These are phyloP conservation scores for Xylariaceae sp. DNA, from an alignment of 2,329 filamentous ascomycete genomes.

Conservation along the genomic window DNA sequence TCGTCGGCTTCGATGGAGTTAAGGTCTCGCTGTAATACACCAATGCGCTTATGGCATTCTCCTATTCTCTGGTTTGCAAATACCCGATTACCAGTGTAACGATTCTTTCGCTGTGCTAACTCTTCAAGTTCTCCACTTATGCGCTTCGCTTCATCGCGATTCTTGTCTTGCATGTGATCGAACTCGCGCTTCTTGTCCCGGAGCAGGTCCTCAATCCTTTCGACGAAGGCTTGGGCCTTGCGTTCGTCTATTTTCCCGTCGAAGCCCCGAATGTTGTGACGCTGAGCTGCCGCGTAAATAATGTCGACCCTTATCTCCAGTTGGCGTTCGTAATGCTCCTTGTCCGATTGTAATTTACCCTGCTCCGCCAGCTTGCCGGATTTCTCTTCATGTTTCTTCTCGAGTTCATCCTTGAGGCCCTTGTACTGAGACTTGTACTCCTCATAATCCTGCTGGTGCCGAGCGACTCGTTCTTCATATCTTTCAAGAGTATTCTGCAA, in stretches of 20 bases:
- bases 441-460: slow-evolving; percentile 60
- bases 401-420: slow-evolving; percentile 53
- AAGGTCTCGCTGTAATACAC: slow-evolving; percentile 61
- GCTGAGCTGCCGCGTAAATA: slow-evolving; percentile 71
- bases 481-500: slow-evolving; percentile 68
- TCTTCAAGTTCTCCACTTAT: slow-evolving; percentile 69
- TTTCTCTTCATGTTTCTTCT: slow-evolving; percentile 39
- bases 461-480: slow-evolving; percentile 70
- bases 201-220: slow-evolving; percentile 68
- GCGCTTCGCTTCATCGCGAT: slow-evolving; percentile 66
- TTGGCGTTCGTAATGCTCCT: slow-evolving; percentile 81
- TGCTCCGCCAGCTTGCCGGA: slow-evolving; percentile 57
- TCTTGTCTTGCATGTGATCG: slow-evolving; percentile 69
- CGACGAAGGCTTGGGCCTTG: slow-evolving; percentile 72
- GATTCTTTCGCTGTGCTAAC: slow-evolving; percentile 70
- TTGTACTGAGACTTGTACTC: slow-evolving; percentile 60
- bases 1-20: slow-evolving; percentile 79
- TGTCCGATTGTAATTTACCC: slow-evolving; percentile 80
- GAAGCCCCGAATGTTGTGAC: slow-evolving; percentile 78
- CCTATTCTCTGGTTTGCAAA: slow-evolving; percentile 68
- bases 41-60: slow-evolving; percentile 67
- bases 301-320: slow-evolving; percentile 66
- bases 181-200: slow-evolving; percentile 76
- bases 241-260: slow-evolving; percentile 72
- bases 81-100: slow-evolving; percentile 68